Base-by-base conservation (phyloP, 2,329 filamentous ascomycete genomes). In the Scopulariopsis brevicaulis region DNA sequence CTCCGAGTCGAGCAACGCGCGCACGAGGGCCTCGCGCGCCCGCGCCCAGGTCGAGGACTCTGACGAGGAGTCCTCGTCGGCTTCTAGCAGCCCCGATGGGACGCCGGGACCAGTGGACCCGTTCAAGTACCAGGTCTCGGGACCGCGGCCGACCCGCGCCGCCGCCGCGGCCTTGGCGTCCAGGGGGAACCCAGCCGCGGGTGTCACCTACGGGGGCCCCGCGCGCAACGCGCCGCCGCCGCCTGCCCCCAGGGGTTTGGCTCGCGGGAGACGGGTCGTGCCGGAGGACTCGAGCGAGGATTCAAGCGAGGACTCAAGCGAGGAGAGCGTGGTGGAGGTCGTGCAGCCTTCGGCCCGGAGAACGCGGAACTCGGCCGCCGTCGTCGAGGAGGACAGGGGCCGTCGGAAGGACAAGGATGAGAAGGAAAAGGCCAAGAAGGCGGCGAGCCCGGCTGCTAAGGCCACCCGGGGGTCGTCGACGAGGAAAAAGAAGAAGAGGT, bases 71-170 rank as follows among this genome's bases (percentile, higher is more conserved):
- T 62, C 64, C 24, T 62, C 67, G 14, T 64, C 67, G 18, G 65
- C 65, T 22, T 65, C 67, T 37, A 64, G 64, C 32, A 68, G 62
- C 14, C 65, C 66, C 22, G 58, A 60, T 43, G 62, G 62, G 4
- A 58, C 5, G 15, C 15, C 22, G 5, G 25, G 28, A 8, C 22
- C 55, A 7, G 25, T 70, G 15, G 76, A 83, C 59, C 79, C 80
- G 4, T 82, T 83, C 60, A 73, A 74, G 60, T 83, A 77, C 64
- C 78, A 81, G 68, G 77, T 75, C 4, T 70, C 69, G 24, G 76
- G 74, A 14, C 65, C 77, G 40, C 74, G 72, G 35, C 67, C 67
- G 57, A 63, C 73, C 15, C 54, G 54, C 25, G 43, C 18, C 48
- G 11, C 54, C 32, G 54, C 55, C 32, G 67, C 70, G 56, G 64